Evolutionary conservation across 1,284 basidiomycete species (phyloP).

Genomic region (Somion occarium): DNA sequence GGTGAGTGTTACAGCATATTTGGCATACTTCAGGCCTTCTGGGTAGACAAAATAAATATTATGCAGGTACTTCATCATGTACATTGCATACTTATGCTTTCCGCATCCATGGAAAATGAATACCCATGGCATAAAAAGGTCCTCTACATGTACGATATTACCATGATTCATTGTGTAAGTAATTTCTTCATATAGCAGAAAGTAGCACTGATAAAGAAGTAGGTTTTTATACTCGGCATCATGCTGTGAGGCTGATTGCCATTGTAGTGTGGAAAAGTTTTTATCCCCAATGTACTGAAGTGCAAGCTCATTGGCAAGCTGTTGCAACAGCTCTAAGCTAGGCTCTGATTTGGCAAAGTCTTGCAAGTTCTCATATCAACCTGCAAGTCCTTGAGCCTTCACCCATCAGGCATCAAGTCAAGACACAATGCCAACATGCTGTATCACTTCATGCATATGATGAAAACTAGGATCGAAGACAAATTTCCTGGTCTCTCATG

Average conservation of each 20-base stretch:
- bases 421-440: slow-evolving; percentile 21
- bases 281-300: slow-evolving; percentile 16
- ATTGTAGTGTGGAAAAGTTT: neutral
- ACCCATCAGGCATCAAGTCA: slow-evolving; percentile 22
- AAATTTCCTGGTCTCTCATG: slow-evolving; percentile 27
- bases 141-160: slow-evolving; percentile 32
- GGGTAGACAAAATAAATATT: slow-evolving; percentile 29
- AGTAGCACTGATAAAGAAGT: slow-evolving; percentile 22
- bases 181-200: slow-evolving; percentile 30
- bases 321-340: slow-evolving; percentile 12
- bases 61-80: slow-evolving; percentile 22
- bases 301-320: slow-evolving; percentile 16
- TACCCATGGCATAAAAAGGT: slow-evolving; percentile 25
- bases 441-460: slow-evolving; percentile 32
- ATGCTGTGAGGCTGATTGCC: slow-evolving; percentile 5
- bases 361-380: slow-evolving; percentile 11
- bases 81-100: slow-evolving; percentile 33
- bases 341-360: slow-evolving; percentile 21
- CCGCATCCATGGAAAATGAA: slow-evolving; percentile 25
- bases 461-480: slow-evolving; percentile 28
- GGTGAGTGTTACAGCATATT: neutral
- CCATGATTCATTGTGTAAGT: slow-evolving; percentile 29
- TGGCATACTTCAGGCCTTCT: slow-evolving; percentile 19
- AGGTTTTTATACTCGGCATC: slow-evolving; percentile 24
- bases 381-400: slow-evolving; percentile 3